Base-by-base conservation (phyloP, 345 rosid species). In the Hypericum androsaemum region DNA sequence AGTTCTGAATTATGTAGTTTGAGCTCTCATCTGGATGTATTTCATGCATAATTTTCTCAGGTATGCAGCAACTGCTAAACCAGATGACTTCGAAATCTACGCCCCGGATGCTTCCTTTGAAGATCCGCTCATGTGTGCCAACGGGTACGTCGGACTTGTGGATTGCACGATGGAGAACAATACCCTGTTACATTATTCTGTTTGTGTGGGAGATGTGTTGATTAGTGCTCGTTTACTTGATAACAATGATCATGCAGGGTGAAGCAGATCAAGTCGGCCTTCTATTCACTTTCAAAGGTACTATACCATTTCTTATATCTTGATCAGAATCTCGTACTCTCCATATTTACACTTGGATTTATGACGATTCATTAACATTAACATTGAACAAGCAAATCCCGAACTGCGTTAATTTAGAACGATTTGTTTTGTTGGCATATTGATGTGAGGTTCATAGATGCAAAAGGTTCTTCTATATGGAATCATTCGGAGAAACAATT, bases 41-140 rank as follows among this genome's bases (percentile, higher is more conserved):
- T n/a, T n/a, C n/a, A n/a, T n/a, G n/a, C n/a, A n/a, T n/a, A n/a
- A n/a, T n/a, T 53, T 36, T 55, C 56, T 65, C 74, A 81, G 95
- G 67, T 89, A 89, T 59, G 95, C 79, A 28, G 56, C 89, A 36
- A 39, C 64, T 53, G 84, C 95, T 47, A 77, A 78, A 17, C 15
- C 95, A 7, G 54, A 10, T 0, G 97, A 89, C 50, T 89, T 86
- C 4, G 78, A 89, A 54, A 89, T 89, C 59, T 89, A 89, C 60
- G 84, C 84, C 11, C 77, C 63, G 37, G 16, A 80, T 68, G 95
- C 97, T 65, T 73, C 97, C 32, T 89, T 86, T 70, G 95, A 89
- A 67, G 97, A 89, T 54, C 95, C 97, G n/a, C 81, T 89, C 32
- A 89, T 86, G 73, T 72, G 78, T 77, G 90, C 97, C 47, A 78